phyloP scores from a whole-genome alignment of 176 grass and related monocot species.

The Eragrostis nindensis region DNA sequence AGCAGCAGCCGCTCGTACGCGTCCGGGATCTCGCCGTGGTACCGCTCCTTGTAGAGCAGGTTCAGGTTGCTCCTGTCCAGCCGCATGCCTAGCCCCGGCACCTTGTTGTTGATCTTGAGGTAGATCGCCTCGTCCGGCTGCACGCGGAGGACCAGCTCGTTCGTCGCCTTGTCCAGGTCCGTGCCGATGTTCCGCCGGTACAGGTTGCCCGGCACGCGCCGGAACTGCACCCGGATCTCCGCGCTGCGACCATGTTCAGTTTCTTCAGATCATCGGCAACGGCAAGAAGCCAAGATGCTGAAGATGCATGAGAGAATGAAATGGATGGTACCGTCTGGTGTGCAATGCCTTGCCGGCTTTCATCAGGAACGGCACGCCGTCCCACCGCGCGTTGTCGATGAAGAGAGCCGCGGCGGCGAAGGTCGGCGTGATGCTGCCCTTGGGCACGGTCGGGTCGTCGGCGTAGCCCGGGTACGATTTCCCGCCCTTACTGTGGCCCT shows the following conservation, averaged over 20 bases:
- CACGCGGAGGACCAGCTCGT: constrained; percentile 86
- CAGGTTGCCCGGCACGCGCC: constrained; percentile 85
- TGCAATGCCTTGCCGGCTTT: constrained; percentile 95
- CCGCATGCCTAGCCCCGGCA: constrained; percentile 81
- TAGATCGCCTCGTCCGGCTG: constrained; percentile 97
- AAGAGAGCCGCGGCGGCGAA: constrained; percentile 92
- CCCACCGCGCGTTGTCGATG: constrained; percentile 97
- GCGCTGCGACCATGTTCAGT: constrained; percentile 49
- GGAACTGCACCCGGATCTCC: constrained; percentile 96
- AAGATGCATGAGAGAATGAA: too few relatives aligned
- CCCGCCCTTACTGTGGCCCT: constrained; percentile 72
- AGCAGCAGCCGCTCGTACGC: constrained; percentile 90
- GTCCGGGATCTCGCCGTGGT: constrained; percentile 79
- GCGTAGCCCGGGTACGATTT: constrained; percentile 66
- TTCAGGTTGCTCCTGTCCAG: constrained; percentile 85
- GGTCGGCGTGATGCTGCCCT: constrained; percentile 81
- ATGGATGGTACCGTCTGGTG: constrained; percentile 53
- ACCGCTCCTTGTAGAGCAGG: constrained; percentile 76
- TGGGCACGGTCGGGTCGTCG: constrained; percentile 83
- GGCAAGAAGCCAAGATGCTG: too few relatives aligned
- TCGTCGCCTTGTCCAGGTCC: constrained; percentile 74
- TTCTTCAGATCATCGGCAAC: constrained; percentile 20
- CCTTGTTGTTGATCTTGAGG: constrained; percentile 96
- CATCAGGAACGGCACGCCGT: constrained; percentile 92
- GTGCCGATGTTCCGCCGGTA: constrained; percentile 60